These are phyloP conservation scores for Salix udensis DNA, from an alignment of 345 rosid genomes.

Conservation along the genomic window DNA sequence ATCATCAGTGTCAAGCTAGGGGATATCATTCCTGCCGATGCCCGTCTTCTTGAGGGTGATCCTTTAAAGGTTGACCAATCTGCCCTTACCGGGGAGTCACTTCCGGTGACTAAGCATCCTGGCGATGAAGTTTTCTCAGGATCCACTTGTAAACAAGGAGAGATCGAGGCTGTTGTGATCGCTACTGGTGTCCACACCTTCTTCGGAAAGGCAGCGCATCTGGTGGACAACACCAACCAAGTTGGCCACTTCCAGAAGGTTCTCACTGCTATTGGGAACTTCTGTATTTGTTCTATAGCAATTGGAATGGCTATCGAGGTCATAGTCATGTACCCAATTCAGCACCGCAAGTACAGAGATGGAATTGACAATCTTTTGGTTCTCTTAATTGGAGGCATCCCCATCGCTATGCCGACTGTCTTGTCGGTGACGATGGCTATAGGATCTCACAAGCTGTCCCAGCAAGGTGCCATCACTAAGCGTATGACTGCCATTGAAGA, in stretches of 20 bases:
- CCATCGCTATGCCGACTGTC: conserved; percentile 33
- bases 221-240: conserved; percentile 42
- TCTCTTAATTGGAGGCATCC: conserved; percentile 30
- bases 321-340: conserved; percentile 31
- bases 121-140: conserved; percentile 41
- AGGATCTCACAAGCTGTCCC: conserved; percentile 27
- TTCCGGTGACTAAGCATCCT: conserved; percentile 27
- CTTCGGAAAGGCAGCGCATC: conserved; percentile 45
- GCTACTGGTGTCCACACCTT: conserved; percentile 45
- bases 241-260: conserved; percentile 40
- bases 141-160: conserved; percentile 44
- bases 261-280: conserved; percentile 32
- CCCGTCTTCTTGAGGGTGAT: conserved; percentile 31
- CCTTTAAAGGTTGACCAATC: conserved; percentile 24
- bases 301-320: conserved; percentile 24
- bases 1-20: conserved; percentile 25
- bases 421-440: conserved; percentile 33
- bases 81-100: conserved; percentile 34
- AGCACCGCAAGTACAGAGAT: conserved; percentile 26
- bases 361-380: conserved; percentile 32
- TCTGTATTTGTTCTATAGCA: conserved; percentile 30
- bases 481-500: conserved; percentile 34
- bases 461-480: conserved; percentile 30
- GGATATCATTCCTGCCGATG: conserved; percentile 29
- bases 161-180: conserved; percentile 38